These are phyloP conservation scores for Maudiozyma turicensis DNA, from an alignment of 805 yeast genomes.

Conservation along the genomic window DNA sequence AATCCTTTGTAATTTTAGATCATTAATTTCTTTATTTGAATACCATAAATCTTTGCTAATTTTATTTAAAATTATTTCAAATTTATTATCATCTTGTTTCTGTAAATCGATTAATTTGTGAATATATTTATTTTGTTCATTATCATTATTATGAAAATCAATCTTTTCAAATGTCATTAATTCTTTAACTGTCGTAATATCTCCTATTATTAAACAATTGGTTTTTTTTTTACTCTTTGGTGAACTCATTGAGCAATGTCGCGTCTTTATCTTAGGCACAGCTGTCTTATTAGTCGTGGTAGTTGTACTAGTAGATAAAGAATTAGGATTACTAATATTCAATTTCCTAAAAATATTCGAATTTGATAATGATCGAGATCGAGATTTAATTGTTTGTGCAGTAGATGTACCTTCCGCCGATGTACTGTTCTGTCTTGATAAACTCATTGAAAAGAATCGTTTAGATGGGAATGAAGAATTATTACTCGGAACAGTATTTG, in stretches of 20 bases:
- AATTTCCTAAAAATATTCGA: background rate
- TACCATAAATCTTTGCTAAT: constrained; percentile 24
- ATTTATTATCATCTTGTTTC: constrained; percentile 13
- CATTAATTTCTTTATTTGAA: constrained; percentile 16
- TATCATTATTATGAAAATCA: background rate
- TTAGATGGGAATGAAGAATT: background rate
- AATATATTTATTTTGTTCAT: background rate
- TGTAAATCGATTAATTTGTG: constrained; percentile 7
- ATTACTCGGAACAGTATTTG: background rate
- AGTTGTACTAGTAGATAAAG: too few species aligned
- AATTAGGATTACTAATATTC: background rate
- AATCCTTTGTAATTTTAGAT: constrained; percentile 18
- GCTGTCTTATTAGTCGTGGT: too few species aligned
- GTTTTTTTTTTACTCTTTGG: background rate
- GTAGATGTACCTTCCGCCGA: background rate
- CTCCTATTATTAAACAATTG: background rate
- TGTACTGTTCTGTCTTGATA: background rate
- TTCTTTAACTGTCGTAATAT: background rate
- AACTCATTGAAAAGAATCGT: background rate
- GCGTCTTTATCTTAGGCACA: too few species aligned
- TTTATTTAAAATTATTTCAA: constrained; percentile 17
- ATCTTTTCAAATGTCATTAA: background rate
- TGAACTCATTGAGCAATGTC: background rate
- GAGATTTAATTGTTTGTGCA: background rate
- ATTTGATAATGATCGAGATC: background rate